Evolutionary conservation across 495 filamentous ascomycete species (phyloP).

Genomic region (Pyrenopolyporus hunteri): DNA sequence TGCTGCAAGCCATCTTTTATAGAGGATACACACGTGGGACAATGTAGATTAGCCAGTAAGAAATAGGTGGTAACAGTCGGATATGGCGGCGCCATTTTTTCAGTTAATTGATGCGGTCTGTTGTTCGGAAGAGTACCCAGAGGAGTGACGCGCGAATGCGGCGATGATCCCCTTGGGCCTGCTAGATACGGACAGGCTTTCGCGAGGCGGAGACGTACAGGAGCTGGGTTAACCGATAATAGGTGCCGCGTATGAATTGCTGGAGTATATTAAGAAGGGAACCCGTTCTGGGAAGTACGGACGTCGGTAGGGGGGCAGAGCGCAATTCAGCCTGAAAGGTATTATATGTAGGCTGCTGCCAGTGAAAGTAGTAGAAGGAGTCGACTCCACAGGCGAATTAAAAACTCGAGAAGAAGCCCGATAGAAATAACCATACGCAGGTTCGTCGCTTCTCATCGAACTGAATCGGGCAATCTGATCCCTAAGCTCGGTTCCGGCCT

Average conservation of each 20-base stretch:
- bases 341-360: constrained; percentile 10
- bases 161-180: constrained; percentile 21
- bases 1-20: constrained; percentile 57
- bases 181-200: constrained; percentile 20
- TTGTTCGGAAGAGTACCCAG: constrained; percentile 13
- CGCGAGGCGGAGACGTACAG: constrained; percentile 33
- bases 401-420: constrained; percentile 4
- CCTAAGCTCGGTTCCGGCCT: constrained; percentile 4
- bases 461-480: neutral
- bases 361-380: constrained; percentile 8
- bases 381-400: constrained; percentile 19
- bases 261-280: constrained; percentile 24
- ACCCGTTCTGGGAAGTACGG: constrained; percentile 35
- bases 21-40: constrained; percentile 63
- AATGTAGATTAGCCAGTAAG: constrained; percentile 64
- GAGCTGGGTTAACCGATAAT: constrained; percentile 20
- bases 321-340: constrained; percentile 38
- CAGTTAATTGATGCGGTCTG: constrained; percentile 23
- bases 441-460: neutral
- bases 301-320: constrained; percentile 25
- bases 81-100: constrained; percentile 34
- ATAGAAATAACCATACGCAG: constrained; percentile 6
- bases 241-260: constrained; percentile 16
- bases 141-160: constrained; percentile 7
- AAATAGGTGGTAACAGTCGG: constrained; percentile 52